phyloP scores from a whole-genome alignment of 75 land plant genomes.

The Selaginella tamariscina region DNA sequence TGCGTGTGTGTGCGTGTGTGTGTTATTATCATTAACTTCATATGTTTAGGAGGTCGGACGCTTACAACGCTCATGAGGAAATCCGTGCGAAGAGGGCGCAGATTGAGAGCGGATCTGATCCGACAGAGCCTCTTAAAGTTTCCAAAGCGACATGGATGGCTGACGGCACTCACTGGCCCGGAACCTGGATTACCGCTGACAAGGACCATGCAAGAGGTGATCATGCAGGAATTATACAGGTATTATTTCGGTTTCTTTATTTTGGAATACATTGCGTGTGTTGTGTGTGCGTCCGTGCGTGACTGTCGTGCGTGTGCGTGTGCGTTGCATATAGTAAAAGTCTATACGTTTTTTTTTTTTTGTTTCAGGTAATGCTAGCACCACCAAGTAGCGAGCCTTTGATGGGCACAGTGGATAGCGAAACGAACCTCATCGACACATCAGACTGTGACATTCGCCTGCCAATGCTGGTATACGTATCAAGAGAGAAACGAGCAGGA shows the following conservation, averaged over 20 bases:
- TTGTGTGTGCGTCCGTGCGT: no score
- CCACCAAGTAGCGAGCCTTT: conserved; percentile 47
- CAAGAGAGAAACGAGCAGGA: conserved; percentile 8
- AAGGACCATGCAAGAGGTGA: conserved; percentile 54
- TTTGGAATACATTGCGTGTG: no score
- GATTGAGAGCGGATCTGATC: conserved; percentile 23
- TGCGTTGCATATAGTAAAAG: no score
- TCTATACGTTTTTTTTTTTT: not conserved
- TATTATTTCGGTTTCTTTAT: conserved; percentile 6
- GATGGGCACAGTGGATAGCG: conserved; percentile 34
- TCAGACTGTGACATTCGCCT: not conserved
- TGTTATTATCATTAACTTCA: no score
- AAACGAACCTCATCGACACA: conserved; percentile 37
- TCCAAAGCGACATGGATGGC: conserved; percentile 84
- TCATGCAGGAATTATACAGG: conserved; percentile 79
- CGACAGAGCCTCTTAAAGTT: conserved; percentile 25
- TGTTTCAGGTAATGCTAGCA: conserved; percentile 59
- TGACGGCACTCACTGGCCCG: conserved; percentile 82
- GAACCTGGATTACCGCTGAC: conserved; percentile 44
- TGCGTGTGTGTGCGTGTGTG: no score
- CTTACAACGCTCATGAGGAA: conserved; percentile 62
- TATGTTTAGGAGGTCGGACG: conserved; percentile 71
- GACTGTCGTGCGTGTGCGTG: no score
- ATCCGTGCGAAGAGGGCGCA: conserved; percentile 39
- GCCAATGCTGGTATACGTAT: conserved; percentile 4